Percentiles rank a stretch among this genome's conserved stretches.
These are phyloP conservation scores for Microbotryum saponariae DNA, from an alignment of 1,284 basidiomycete genomes.

Conservation along the genomic window DNA sequence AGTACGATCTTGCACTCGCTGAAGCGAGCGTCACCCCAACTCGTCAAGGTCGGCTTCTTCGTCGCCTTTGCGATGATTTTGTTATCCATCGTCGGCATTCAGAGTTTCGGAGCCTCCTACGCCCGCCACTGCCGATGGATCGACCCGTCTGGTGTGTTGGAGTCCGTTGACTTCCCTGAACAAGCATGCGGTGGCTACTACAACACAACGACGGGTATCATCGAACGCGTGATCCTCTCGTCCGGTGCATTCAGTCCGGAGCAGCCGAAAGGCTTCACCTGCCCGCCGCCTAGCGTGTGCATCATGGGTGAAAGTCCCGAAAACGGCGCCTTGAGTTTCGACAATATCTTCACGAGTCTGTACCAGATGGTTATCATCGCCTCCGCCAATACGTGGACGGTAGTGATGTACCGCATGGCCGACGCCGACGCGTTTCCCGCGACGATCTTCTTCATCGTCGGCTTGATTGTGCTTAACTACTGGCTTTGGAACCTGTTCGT, in stretches of 20 bases:
- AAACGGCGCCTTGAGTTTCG: conserved; percentile 68
- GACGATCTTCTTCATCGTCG: conserved; percentile 78
- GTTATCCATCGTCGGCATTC: conserved; percentile 81
- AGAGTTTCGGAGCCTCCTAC: conserved; percentile 78
- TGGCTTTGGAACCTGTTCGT: conserved; percentile 56
- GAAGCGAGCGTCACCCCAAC: conserved; percentile 78
- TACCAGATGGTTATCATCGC: conserved; percentile 82
- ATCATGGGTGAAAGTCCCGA: conserved; percentile 65
- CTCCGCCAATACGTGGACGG: conserved; percentile 49
- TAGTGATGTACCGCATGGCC: conserved; percentile 83
- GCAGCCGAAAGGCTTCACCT: not conserved
- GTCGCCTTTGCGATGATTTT: conserved; percentile 81
- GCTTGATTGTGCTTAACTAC: conserved; percentile 77
- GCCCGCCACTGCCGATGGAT: conserved; percentile 50
- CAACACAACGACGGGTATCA: conserved; percentile 52
- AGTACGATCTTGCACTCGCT: conserved; percentile 89
- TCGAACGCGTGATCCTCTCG: conserved; percentile 54
- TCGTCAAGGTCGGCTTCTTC: conserved; percentile 83
- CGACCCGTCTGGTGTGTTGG: conserved; percentile 36
- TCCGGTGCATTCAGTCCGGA: not conserved
- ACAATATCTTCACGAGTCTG: conserved; percentile 74
- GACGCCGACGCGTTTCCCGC: conserved; percentile 85
- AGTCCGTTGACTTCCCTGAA: conserved; percentile 38
- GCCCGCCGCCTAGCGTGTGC: not conserved
- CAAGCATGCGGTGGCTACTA: conserved; percentile 75